Base-by-base conservation (phyloP, 257 asterid species). In the Nicotiana paniculata region DNA sequence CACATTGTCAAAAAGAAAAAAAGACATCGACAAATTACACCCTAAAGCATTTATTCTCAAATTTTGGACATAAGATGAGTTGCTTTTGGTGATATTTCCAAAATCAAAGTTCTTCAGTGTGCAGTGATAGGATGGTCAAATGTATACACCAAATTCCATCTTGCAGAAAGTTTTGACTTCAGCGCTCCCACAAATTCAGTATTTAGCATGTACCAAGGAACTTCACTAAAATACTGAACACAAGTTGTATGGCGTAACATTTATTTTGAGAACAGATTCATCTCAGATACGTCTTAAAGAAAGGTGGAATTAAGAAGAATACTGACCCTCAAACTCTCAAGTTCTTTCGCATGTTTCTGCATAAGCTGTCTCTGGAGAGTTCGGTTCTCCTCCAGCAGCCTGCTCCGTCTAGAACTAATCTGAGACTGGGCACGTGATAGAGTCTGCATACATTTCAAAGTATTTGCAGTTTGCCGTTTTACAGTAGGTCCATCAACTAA, bases 301-400 rank as follows among this genome's bases (percentile, higher is more conserved):
- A 67, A 54, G 37, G n/a, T 39, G 59, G 79, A 35, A n/a, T 9
- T 1, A 46, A 15, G 21, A 83, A 83, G 46, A 54, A 77, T 62
- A 51, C 77, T 64, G 46, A 83, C 77, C 85, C 70, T 82, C 67
- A 82, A 61, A 26, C 81, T 74, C 82, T 77, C 82, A 53, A 83
- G 82, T 39, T 83, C 85, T 51, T 83, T 83, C 7, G 85, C 85
- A 64, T 65, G 85, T 77, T 64, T 76, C 82, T 83, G 85, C 65
- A 83, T 55, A 35, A 83, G 82, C 77, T 83, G 82, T 24, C 82
- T 83, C 48, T 83, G 85, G 6, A 82, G 81, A 24, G 81, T 78
- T 18, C 62, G 58, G 67, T 75, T 82, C 62, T 82, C 85, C 76
- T 82, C 85, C 54, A 82, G 17, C 67, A 82, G 17, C 77, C 75